These are phyloP conservation scores for Musa schizocarpa DNA, from an alignment of 176 grass and related monocot species.

Conservation along the genomic window DNA sequence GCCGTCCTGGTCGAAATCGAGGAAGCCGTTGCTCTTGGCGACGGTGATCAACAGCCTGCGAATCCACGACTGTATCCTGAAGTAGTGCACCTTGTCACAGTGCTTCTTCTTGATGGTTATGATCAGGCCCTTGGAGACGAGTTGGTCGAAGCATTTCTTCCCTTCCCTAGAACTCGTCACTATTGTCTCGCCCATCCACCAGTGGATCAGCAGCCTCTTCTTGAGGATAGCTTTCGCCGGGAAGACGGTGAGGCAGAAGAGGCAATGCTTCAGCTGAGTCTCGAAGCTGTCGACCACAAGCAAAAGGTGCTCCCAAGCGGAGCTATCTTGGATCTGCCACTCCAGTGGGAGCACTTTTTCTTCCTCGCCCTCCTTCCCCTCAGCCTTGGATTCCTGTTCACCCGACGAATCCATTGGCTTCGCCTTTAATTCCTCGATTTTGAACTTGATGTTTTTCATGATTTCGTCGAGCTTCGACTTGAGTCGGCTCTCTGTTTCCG, in stretches of 20 bases:
- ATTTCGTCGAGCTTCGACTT: not conserved
- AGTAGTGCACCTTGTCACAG: slow-evolving; percentile 10
- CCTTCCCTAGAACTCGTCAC: not conserved
- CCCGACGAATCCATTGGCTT: no score
- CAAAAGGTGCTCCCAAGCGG: not conserved
- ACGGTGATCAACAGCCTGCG: slow-evolving; percentile 15
- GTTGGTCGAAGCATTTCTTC: not conserved
- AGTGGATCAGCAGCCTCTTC: slow-evolving; percentile 22
- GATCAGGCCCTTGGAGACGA: slow-evolving; percentile 8
- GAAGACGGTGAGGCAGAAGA: slow-evolving; percentile 23
- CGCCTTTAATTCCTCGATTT: no score
- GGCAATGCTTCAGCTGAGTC: slow-evolving; percentile 13
- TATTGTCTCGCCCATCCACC: slow-evolving; percentile 24
- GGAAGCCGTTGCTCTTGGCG: slow-evolving; percentile 21
- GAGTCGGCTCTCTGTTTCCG: no score
- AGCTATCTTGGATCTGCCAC: not conserved
- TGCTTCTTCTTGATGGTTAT: slow-evolving; percentile 15
- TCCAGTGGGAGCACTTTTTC: not conserved
- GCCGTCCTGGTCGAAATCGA: slow-evolving; percentile 4
- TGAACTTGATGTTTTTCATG: no score
- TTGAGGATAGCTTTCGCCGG: slow-evolving; percentile 15
- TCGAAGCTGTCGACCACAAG: slow-evolving; percentile 10
- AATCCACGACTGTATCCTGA: slow-evolving; percentile 18
- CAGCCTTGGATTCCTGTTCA: no score
- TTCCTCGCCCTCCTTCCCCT: not conserved